Percentiles rank a stretch among this genome's conserved stretches.
Conservation (phyloP, 192 early-diverging fungal genomes). For the Mycoemilia scoparia region DNA sequence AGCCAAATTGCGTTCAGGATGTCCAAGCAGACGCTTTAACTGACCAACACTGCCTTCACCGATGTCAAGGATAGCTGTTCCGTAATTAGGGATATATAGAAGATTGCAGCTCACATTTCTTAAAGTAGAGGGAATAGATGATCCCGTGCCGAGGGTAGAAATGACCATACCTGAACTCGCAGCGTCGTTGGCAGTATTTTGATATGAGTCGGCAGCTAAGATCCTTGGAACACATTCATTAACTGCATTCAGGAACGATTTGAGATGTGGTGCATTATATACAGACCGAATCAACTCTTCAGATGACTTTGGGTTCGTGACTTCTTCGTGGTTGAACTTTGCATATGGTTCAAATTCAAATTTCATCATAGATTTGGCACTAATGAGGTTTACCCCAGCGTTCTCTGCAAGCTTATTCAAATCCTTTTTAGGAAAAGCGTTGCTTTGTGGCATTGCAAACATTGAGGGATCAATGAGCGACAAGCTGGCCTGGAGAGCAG, state of each 20-base stretch:
- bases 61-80: constrained; percentile 63
- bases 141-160: constrained; percentile 79
- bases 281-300: constrained; percentile 12
- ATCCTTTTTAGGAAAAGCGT: constrained; percentile 18
- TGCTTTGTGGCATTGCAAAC: constrained; percentile 56
- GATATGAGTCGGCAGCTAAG: no score
- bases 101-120: constrained; percentile 83
- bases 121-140: constrained; percentile 71
- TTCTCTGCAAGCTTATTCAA: constrained; percentile 8
- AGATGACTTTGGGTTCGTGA: constrained; percentile 8
- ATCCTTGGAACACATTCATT: no score
- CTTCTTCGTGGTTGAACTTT: constrained; percentile 25
- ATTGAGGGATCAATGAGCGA: constrained; percentile 39
- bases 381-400: constrained; percentile 3
- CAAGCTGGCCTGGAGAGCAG: constrained; percentile 43
- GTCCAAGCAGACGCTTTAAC: constrained; percentile 55
- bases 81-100: constrained; percentile 39
- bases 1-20: constrained; percentile 13
- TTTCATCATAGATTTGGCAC: constrained; percentile 17
- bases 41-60: constrained; percentile 82
- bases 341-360: constrained; percentile 46
- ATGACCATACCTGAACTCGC: constrained; percentile 9
- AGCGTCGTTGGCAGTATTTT: background rate
- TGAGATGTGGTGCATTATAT: no score
- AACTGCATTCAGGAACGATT: no score